Percentiles rank a stretch among this genome's conserved stretches.
These are phyloP conservation scores for Eragrostis tef DNA, from an alignment of 202 grass and related monocot species.

Conservation along the genomic window DNA sequence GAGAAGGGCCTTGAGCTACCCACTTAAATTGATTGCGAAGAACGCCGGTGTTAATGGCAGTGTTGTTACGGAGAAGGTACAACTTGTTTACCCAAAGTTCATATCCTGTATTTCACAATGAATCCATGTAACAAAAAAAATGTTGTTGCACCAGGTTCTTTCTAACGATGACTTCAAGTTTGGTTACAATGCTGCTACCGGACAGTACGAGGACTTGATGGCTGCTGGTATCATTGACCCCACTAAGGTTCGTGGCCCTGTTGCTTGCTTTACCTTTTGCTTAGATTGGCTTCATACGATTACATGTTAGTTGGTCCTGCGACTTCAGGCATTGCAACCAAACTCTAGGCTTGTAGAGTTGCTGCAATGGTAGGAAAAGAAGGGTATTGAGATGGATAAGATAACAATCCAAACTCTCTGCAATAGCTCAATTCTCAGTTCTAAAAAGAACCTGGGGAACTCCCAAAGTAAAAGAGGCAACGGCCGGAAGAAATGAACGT, in stretches of 20 bases:
- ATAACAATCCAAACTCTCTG: not conserved
- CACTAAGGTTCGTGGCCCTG: conserved; percentile 70
- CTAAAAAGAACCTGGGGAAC: not conserved
- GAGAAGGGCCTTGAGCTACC: conserved; percentile 88
- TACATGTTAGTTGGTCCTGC: not conserved
- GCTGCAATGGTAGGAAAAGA: too few species aligned
- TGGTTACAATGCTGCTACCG: conserved; percentile 95
- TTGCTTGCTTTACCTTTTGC: not conserved
- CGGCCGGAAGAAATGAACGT: not conserved
- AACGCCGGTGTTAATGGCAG: conserved; percentile 98
- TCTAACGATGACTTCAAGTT: conserved; percentile 72
- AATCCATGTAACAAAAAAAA: conserved; percentile 5
- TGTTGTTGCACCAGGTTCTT: conserved; percentile 66
- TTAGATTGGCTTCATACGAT: not conserved
- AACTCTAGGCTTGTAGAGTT: not conserved
- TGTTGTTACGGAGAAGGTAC: conserved; percentile 93
- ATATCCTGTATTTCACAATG: not conserved
- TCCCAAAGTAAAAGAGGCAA: conserved; percentile 11
- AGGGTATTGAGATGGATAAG: not conserved
- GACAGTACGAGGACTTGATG: conserved; percentile 97
- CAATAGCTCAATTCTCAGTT: not conserved
- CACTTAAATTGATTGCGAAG: conserved; percentile 96
- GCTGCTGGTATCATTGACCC: conserved; percentile 99
- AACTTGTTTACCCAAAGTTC: not conserved
- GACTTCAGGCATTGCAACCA: too few species aligned